Percentiles rank a stretch among this genome's conserved stretches.
Conservation (phyloP, 345 rosid species). For the Anacardium occidentale region DNA sequence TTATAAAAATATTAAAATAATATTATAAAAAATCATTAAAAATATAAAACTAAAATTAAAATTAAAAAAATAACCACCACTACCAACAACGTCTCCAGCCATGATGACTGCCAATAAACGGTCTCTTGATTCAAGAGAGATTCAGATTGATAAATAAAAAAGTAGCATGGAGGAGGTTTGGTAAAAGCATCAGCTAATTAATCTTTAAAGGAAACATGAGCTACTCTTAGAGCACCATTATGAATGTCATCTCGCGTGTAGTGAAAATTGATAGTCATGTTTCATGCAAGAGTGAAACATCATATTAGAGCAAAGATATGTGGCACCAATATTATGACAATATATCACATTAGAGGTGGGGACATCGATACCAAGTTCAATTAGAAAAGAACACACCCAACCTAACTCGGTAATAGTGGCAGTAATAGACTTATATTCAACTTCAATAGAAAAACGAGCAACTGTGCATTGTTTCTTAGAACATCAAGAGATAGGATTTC, state of each 20-base stretch:
- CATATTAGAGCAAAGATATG: not conserved
- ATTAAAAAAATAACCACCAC: no score
- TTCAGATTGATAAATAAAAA: no score
- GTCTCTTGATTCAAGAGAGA: no score
- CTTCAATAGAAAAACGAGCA: not conserved
- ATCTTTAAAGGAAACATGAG: not conserved
- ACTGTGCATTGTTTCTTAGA: not conserved
- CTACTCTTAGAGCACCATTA: not conserved
- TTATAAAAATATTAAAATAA: no score
- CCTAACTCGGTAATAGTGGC: not conserved
- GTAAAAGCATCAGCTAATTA: not conserved
- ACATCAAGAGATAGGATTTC: not conserved
- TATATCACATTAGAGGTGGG: not conserved
- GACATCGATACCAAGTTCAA: not conserved
- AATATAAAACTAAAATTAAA: no score
- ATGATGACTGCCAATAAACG: no score
- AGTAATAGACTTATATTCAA: not conserved
- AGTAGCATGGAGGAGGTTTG: not conserved
- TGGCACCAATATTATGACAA: not conserved
- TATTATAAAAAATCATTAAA: no score
- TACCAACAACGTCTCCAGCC: no score
- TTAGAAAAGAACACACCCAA: not conserved
- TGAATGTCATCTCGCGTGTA: not conserved
- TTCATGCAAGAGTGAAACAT: slow-evolving; percentile 9
- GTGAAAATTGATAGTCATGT: slow-evolving; percentile 9